phyloP scores from a whole-genome alignment of 768 basidiomycete species.

The Daedalea quercina region DNA sequence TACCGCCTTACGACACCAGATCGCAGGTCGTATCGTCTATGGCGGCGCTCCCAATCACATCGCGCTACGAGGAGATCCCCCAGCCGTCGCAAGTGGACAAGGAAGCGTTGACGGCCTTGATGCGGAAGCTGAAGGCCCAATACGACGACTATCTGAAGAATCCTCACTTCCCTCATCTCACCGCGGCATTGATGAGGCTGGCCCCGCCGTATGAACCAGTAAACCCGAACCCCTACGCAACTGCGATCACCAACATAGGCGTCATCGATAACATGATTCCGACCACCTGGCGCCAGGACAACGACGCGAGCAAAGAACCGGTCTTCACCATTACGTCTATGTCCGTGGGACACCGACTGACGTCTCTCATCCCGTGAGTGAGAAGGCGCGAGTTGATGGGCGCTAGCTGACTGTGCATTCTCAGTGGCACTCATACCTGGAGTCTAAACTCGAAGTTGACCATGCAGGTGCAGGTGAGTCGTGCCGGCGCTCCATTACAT shows the following conservation, averaged over 20 bases:
- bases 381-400: background rate
- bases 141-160: background rate
- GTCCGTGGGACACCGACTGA: too few relatives aligned
- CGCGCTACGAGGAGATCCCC: background rate
- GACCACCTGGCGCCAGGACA: background rate
- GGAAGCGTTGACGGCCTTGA: too few relatives aligned
- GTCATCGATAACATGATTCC: conserved; percentile 1
- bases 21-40: background rate
- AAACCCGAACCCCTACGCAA: background rate
- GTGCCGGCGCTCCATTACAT: too few relatives aligned
- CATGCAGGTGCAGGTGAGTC: too few relatives aligned
- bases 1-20: background rate
- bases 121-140: background rate
- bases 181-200: background rate
- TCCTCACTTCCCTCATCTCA: conserved; percentile 1
- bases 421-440: too few relatives aligned
- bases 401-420: conserved; percentile 15
- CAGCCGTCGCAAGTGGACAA: too few relatives aligned
- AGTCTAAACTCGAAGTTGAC: too few relatives aligned
- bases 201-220: background rate
- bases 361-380: too few relatives aligned
- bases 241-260: background rate
- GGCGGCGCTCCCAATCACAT: background rate
- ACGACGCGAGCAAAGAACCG: background rate
- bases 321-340: background rate